phyloP scores from a whole-genome alignment of 1,284 basidiomycete species.

The Meira nashicola region DNA sequence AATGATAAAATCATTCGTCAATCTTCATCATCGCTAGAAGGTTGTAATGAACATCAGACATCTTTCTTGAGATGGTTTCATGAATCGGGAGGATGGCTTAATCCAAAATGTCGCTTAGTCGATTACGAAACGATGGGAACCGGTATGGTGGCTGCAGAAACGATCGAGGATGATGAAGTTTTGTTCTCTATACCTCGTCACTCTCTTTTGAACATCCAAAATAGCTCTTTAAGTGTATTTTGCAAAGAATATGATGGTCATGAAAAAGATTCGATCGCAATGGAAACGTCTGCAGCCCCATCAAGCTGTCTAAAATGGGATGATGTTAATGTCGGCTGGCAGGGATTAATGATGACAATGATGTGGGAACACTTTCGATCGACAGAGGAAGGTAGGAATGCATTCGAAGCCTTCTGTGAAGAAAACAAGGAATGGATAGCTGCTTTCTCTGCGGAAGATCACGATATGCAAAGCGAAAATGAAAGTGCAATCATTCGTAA shows the following conservation, averaged over 20 bases:
- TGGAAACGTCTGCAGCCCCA: background rate
- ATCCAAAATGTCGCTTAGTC: constrained; percentile 56
- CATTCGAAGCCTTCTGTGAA: constrained; percentile 1
- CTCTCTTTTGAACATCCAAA: constrained; percentile 73
- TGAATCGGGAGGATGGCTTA: constrained; percentile 48
- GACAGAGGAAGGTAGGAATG: background rate
- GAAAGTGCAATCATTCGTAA: background rate
- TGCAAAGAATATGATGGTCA: constrained; percentile 32
- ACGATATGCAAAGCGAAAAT: background rate
- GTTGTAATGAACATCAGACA: constrained; percentile 22
- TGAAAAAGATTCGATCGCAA: constrained; percentile 49
- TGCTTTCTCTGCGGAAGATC: constrained; percentile 5
- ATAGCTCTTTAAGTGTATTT: constrained; percentile 63
- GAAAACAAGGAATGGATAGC: constrained; percentile 21
- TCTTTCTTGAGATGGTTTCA: constrained; percentile 54
- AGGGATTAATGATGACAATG: constrained; percentile 81
- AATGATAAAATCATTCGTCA: background rate
- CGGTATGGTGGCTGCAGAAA: constrained; percentile 66
- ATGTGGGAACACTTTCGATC: constrained; percentile 73
- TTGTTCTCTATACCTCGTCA: constrained; percentile 78
- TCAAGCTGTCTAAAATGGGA: constrained; percentile 6
- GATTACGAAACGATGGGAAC: constrained; percentile 63
- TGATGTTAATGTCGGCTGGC: constrained; percentile 63
- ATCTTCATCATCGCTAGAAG: constrained; percentile 13
- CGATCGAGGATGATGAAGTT: constrained; percentile 68